Base-by-base conservation (phyloP, 2,329 filamentous ascomycete genomes). In the Pseudophaeomoniella oleicola region DNA sequence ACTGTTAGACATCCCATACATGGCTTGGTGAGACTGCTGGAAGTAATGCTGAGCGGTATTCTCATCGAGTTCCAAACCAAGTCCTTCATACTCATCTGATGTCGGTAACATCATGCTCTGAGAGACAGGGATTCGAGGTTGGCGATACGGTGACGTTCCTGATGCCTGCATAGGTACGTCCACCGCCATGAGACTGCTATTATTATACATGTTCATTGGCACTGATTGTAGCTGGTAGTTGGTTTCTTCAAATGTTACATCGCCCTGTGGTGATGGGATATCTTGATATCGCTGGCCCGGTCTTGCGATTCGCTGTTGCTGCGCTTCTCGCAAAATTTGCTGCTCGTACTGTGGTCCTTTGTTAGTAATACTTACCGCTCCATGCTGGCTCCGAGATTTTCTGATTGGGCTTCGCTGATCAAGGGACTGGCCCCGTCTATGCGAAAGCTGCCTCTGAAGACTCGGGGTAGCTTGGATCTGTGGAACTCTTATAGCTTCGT, bases 291-390 rank as follows among this genome's bases (percentile, higher is more conserved):
- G 57, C 52, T 59, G 69, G 72, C 80, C 78, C 75, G 80, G 80
- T 75, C 81, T 77, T 73, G 74, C 73, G 72, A 76, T 72, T 72
- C 75, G 75, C 69, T 86, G 82, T 78, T 83, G 76, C 75, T 88
- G 84, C 77, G 80, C 72, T 82, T 83, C 81, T 79, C 79, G 81
- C 78, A 85, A 72, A 65, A 75, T 71, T 72, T 85, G 80, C 73
- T 87, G 81, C 72, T 66, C 64, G 64, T 71, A 59, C 60, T 63
- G 66, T 52, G 49, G 61, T 71, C 65, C 65, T 67, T 63, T 57
- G 56, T 65, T 67, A 58, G 62, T 73, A 63, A 65, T 69, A 43
- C 71, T 63, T 64, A 50, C 47, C 37, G 43, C 41, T 27, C n/a
- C 22, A 27, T 27, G 22, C 22, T 27, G 22, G 22, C 22, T 27